phyloP scores from a whole-genome alignment of 2,329 filamentous ascomycete genomes.

The Cryphonectria parasitica region DNA sequence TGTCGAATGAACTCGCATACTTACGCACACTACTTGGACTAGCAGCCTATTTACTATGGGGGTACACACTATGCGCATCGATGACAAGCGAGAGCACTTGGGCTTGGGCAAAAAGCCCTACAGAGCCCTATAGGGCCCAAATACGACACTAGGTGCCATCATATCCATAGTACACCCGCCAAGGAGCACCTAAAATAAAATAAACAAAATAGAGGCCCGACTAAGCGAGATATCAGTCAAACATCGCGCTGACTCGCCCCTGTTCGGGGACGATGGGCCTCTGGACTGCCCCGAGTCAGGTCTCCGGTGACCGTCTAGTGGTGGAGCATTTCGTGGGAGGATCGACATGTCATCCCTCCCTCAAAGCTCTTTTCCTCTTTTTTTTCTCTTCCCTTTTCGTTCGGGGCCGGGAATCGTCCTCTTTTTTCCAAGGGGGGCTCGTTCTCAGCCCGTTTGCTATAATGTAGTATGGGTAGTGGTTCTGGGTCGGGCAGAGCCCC shows the following conservation, averaged over 20 bases:
- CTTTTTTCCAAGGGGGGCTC: background rate
- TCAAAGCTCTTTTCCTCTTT: background rate
- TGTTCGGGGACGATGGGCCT: background rate
- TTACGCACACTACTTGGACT: background rate
- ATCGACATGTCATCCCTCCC: background rate
- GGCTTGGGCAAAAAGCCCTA: background rate
- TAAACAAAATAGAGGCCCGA: background rate
- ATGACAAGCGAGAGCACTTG: background rate
- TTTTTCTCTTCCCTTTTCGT: background rate
- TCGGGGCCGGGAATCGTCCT: background rate
- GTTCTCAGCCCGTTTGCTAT: too few species aligned
- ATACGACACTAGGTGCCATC: background rate
- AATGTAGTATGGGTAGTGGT: background rate
- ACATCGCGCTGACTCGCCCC: background rate
- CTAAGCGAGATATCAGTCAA: background rate
- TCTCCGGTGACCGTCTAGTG: background rate
- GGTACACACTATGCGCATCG: background rate
- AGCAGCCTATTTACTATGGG: background rate
- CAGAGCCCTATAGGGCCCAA: background rate
- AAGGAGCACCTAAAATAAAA: background rate
- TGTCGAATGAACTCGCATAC: background rate
- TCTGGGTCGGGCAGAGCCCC: background rate
- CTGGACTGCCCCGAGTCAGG: slow-evolving; percentile 1
- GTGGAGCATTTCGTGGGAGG: background rate
- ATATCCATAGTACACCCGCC: background rate